Percentiles rank a stretch among this genome's conserved stretches.
phyloP scores from a whole-genome alignment of 208 protist genomes.

The Herpetomonas tarakana region DNA sequence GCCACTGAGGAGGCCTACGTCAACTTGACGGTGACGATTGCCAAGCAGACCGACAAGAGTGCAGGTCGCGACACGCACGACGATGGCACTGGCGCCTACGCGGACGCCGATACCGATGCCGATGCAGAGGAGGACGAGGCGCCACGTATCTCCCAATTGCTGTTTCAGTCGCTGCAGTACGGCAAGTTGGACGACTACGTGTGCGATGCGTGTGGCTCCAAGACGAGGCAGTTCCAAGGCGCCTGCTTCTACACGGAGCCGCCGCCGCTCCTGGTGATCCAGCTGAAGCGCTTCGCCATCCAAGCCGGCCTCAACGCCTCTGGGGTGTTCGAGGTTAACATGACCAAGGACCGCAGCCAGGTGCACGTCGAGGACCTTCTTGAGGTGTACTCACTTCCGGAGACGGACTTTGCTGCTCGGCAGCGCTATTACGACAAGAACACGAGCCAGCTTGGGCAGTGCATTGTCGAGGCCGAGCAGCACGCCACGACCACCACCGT shows the following conservation, averaged over 20 bases:
- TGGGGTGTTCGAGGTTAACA: slow-evolving; percentile 8
- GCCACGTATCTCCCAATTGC: slow-evolving; percentile 6
- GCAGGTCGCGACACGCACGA: neutral
- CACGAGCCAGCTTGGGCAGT: slow-evolving; percentile 11
- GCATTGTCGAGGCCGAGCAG: neutral
- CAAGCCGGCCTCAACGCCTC: neutral
- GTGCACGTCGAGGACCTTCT: slow-evolving; percentile 25
- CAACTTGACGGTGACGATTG: slow-evolving; percentile 53
- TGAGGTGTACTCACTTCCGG: slow-evolving; percentile 20
- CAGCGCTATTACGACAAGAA: slow-evolving; percentile 6
- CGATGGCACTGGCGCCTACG: neutral
- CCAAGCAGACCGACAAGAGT: slow-evolving; percentile 3
- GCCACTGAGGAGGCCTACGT: slow-evolving; percentile 67
- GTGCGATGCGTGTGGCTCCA: slow-evolving; percentile 57
- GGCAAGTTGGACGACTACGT: slow-evolving; percentile 49
- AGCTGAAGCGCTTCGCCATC: slow-evolving; percentile 74
- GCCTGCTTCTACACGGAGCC: slow-evolving; percentile 54
- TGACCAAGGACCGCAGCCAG: slow-evolving; percentile 32
- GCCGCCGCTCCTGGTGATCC: slow-evolving; percentile 54
- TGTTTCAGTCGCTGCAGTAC: slow-evolving; percentile 47
- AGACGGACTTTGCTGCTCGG: slow-evolving; percentile 9
- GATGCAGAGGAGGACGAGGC: slow-evolving; percentile 12
- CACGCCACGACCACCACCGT: neutral
- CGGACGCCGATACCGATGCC: neutral
- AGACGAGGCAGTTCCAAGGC: slow-evolving; percentile 41